Percentiles rank a stretch among this genome's conserved stretches.
phyloP scores from a whole-genome alignment of 106 monocot genomes.

The Agapanthus africanus region DNA sequence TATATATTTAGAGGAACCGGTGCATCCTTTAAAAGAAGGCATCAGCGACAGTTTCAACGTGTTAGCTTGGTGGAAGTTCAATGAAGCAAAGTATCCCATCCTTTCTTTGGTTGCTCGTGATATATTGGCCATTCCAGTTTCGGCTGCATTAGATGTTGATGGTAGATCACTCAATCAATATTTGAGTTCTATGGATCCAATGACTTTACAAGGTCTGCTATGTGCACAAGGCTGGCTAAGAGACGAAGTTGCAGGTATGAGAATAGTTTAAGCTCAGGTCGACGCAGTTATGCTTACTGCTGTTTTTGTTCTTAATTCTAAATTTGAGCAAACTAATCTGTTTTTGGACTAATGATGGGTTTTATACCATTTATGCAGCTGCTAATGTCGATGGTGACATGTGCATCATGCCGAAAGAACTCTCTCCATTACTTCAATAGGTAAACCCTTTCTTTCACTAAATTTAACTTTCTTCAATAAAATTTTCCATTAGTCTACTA shows the following conservation, averaged over 20 bases:
- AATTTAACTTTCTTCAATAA: too few species aligned
- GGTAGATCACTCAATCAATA: slow-evolving; percentile 41
- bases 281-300: neutral
- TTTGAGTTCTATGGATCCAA: slow-evolving; percentile 41
- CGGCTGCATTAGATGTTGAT: slow-evolving; percentile 29
- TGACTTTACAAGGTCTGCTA: slow-evolving; percentile 38
- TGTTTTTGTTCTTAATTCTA: too few species aligned
- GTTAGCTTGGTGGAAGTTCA: slow-evolving; percentile 70
- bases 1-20: slow-evolving; percentile 69
- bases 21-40: slow-evolving; percentile 44
- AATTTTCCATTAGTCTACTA: too few species aligned
- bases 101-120: slow-evolving; percentile 63
- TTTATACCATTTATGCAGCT: slow-evolving; percentile 7
- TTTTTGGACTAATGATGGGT: too few species aligned
- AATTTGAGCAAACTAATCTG: too few species aligned
- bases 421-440: neutral
- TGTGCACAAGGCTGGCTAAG: slow-evolving; percentile 69
- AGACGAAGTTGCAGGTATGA: slow-evolving; percentile 59
- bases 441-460: too few species aligned
- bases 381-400: slow-evolving; percentile 11
- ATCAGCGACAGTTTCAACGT: slow-evolving; percentile 43
- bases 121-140: slow-evolving; percentile 44
- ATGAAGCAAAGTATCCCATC: slow-evolving; percentile 62
- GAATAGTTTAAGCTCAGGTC: too few species aligned
- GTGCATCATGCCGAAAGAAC: slow-evolving; percentile 8